Evolutionary conservation across 768 basidiomycete genomes (phyloP).

Genomic region (Lyophyllum semitale): DNA sequence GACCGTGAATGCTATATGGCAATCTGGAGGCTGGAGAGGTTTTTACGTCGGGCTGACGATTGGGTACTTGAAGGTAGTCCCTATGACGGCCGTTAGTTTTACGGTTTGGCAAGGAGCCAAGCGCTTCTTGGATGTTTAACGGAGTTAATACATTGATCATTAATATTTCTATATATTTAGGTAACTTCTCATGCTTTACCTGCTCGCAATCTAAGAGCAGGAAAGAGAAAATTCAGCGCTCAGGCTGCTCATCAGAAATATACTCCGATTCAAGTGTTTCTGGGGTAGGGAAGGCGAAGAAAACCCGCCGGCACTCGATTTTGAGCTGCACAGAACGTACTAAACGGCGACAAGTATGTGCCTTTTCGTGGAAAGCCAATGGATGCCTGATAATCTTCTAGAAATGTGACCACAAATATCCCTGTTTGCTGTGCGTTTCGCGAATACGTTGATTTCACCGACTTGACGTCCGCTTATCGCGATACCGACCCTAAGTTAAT

Average conservation of each 20-base stretch:
- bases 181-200: no score
- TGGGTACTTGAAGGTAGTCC: slow-evolving; percentile 92
- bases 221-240: neutral
- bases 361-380: neutral
- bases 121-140: slow-evolving; percentile 47
- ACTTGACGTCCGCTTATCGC: slow-evolving; percentile 30
- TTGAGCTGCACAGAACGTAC: slow-evolving; percentile 60
- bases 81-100: slow-evolving; percentile 94
- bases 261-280: slow-evolving; percentile 2
- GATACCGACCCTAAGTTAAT: slow-evolving; percentile 23
- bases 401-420: slow-evolving; percentile 54
- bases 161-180: slow-evolving; percentile 7
- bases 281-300: slow-evolving; percentile 41
- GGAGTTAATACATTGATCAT: slow-evolving; percentile 20
- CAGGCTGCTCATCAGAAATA: no score
- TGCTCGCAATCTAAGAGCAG: neutral
- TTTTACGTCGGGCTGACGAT: slow-evolving; percentile 92
- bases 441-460: slow-evolving; percentile 43
- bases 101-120: slow-evolving; percentile 88
- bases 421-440: slow-evolving; percentile 41
- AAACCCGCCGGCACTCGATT: slow-evolving; percentile 49
- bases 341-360: slow-evolving; percentile 51
- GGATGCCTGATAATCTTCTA: slow-evolving; percentile 18
- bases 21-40: slow-evolving; percentile 73
- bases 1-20: slow-evolving; percentile 70